Evolutionary conservation across 345 rosid species (phyloP).

Genomic region (Syzygium jambos): DNA sequence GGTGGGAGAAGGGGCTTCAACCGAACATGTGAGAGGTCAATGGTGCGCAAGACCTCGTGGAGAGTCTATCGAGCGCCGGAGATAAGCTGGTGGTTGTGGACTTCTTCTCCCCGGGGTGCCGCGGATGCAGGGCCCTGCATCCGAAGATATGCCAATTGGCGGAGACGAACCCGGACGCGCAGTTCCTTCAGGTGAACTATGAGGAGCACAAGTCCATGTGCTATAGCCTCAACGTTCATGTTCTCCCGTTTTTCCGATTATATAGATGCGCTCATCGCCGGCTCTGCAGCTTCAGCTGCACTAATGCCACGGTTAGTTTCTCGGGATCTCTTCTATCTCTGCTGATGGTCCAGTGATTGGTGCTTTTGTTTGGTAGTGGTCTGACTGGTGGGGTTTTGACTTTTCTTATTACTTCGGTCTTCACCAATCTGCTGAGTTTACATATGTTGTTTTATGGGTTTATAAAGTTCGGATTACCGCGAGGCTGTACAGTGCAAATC

Average conservation of each 20-base stretch:
- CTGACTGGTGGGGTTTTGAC: neutral
- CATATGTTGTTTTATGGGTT: neutral
- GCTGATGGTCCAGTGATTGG: neutral
- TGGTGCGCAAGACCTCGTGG: conserved; percentile 85
- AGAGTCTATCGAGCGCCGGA: conserved; percentile 54
- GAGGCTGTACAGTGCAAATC: neutral
- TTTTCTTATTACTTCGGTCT: neutral
- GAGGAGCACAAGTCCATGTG: conserved; percentile 98
- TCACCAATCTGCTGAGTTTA: neutral
- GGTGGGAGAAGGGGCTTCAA: conserved; percentile 88
- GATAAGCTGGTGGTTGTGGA: conserved; percentile 80
- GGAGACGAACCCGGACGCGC: conserved; percentile 64
- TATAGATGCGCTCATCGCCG: conserved; percentile 89
- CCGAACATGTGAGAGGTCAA: conserved; percentile 78
- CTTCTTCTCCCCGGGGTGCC: conserved; percentile 97
- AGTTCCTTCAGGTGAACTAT: conserved; percentile 81
- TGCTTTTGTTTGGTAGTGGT: neutral
- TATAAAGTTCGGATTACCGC: neutral
- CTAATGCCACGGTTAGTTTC: conserved; percentile 87
- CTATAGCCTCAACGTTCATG: conserved; percentile 86
- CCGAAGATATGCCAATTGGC: conserved; percentile 94
- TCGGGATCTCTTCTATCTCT: neutral
- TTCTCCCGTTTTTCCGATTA: conserved; percentile 82
- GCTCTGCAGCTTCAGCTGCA: conserved; percentile 90
- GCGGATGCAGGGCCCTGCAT: conserved; percentile 96